Conservation (phyloP, 352 stramenopile species). For the Globisporangium parvum region DNA sequence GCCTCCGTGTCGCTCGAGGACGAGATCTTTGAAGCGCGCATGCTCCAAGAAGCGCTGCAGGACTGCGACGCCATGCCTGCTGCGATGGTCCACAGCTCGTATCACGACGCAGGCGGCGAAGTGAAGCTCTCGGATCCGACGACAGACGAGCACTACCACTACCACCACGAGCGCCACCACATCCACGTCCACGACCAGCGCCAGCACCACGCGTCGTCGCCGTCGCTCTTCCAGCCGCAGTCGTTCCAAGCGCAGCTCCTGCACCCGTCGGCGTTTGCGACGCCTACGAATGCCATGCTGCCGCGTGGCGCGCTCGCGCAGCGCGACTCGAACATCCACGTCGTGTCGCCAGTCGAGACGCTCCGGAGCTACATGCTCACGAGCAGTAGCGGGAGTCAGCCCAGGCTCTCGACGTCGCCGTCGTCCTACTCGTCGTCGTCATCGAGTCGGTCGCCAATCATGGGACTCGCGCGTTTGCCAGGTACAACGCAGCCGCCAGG, state of each 20-base stretch:
- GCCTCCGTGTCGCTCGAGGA: constrained; percentile 14
- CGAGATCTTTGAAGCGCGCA: constrained; percentile 26
- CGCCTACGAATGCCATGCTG: constrained; percentile 4
- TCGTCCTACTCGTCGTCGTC: constrained; percentile 17
- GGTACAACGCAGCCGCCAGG: constrained; percentile 4
- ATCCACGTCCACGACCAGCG: constrained; percentile 9
- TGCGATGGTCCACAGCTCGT: neutral
- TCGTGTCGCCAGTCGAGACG: constrained; percentile 13
- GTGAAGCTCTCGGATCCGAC: neutral
- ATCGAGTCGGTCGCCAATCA: constrained; percentile 5
- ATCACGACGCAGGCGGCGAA: neutral
- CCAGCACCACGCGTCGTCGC: constrained; percentile 6
- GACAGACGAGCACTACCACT: neutral
- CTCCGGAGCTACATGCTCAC: constrained; percentile 7
- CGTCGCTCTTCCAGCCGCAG: constrained; percentile 2
- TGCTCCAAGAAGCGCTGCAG: constrained; percentile 27
- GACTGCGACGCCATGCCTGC: constrained; percentile 5
- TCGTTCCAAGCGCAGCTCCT: constrained; percentile 13
- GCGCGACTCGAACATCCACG: constrained; percentile 3
- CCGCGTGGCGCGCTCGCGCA: constrained; percentile 5
- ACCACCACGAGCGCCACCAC: constrained; percentile 8
- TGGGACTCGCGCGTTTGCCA: constrained; percentile 3
- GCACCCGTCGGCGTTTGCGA: constrained; percentile 18
- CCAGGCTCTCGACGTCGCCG: constrained; percentile 1
- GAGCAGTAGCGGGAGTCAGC: neutral